Percentiles rank a stretch among this genome's conserved stretches.
These are phyloP conservation scores for Pseudogymnoascus sp. DNA, from an alignment of 2,329 filamentous ascomycete species.

Conservation along the genomic window DNA sequence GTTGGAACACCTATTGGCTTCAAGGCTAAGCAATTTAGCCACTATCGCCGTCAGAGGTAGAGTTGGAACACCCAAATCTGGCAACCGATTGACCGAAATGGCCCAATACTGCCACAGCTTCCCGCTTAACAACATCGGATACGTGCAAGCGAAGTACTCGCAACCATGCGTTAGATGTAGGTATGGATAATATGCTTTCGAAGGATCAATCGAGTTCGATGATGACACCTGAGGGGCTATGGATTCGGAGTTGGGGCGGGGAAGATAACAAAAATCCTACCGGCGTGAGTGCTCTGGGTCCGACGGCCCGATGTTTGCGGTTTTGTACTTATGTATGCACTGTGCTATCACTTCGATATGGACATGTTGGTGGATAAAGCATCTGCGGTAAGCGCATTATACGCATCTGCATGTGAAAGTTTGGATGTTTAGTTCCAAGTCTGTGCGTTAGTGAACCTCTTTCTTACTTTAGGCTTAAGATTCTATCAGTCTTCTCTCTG, in stretches of 20 bases:
- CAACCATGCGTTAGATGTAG: background rate
- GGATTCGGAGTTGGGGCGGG: too few species aligned
- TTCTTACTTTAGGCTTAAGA: background rate
- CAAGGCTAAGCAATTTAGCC: background rate
- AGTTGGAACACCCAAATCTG: too few species aligned
- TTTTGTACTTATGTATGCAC: background rate
- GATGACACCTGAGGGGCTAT: too few species aligned
- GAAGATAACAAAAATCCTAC: too few species aligned
- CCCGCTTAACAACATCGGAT: background rate
- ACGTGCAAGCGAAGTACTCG: background rate
- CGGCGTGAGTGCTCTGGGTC: background rate
- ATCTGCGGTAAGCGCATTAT: background rate
- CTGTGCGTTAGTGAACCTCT: background rate
- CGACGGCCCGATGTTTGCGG: background rate
- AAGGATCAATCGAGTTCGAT: too few species aligned
- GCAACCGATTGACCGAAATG: too few species aligned
- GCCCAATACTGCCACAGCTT: background rate
- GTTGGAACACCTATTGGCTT: background rate
- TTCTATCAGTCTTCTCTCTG: background rate
- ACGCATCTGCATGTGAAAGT: background rate
- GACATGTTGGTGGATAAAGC: background rate
- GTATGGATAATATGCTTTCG: background rate
- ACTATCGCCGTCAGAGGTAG: too few species aligned
- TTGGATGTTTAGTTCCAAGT: background rate
- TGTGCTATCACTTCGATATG: background rate